phyloP scores from a whole-genome alignment of 2,329 filamentous ascomycete genomes.

The Trichophyton rubrum region DNA sequence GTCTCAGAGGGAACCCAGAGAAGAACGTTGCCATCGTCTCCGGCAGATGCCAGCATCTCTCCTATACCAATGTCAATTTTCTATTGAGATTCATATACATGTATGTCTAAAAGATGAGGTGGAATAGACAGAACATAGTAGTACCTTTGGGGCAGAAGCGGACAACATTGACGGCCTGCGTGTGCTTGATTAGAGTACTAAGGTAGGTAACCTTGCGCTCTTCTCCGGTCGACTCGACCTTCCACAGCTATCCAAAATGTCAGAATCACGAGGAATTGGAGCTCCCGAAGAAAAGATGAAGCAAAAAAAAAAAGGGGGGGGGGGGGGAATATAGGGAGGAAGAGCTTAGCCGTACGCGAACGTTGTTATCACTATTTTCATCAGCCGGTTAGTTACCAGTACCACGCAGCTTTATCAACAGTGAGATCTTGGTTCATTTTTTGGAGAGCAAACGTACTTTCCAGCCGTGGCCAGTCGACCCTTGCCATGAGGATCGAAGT shows the following conservation, averaged over 20 bases:
- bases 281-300: too few relatives aligned
- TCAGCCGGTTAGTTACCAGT: conserved; percentile 7
- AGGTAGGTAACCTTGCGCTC: conserved; percentile 85
- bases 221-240: conserved; percentile 69
- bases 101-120: not conserved
- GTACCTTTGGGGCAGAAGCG: conserved; percentile 87
- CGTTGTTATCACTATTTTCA: conserved; percentile 62
- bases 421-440: not conserved
- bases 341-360: conserved; percentile 52
- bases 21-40: conserved; percentile 93
- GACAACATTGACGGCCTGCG: conserved; percentile 95
- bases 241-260: conserved; percentile 62
- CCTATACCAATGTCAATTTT: conserved; percentile 39
- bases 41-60: conserved; percentile 84
- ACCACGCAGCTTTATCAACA: not conserved
- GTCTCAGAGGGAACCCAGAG: conserved; percentile 86
- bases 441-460: conserved; percentile 39
- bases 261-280: conserved; percentile 9
- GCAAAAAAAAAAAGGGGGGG: conserved; percentile 1
- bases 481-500: conserved; percentile 88
- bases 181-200: conserved; percentile 83
- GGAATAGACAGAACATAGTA: conserved; percentile 14
- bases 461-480: conserved; percentile 85
- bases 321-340: conserved; percentile 12
- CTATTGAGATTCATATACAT: not conserved